Base-by-base conservation (phyloP, 352 stramenopile species). In the Globisporangium viniferum region DNA sequence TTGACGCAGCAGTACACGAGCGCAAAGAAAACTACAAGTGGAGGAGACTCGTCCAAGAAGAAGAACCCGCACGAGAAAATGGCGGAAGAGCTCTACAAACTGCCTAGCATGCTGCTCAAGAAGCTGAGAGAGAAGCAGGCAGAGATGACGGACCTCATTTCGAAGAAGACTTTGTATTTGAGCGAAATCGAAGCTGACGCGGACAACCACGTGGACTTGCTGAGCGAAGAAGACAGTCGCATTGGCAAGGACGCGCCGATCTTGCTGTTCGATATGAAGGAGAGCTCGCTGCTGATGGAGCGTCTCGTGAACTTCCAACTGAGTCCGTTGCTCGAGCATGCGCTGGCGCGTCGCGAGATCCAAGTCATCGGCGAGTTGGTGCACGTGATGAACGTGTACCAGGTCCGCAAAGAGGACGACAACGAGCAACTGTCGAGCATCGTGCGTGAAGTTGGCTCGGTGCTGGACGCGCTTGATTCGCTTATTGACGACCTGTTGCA, bases 241-340 rank as follows among this genome's bases (percentile, higher is more conserved):
- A 81, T 91, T 53, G 82, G 82, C 64, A 89, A 87, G 62, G 84
- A 94, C 71, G 84, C 82, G 15, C 87, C 87, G 7, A 91, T 95
- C 59, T 59, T 95, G 72, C 68, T 95, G 14, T 93, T 95, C 36
- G 84, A 93, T 53, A 88, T 92, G 79, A 87, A 89, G 54, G 82
- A 92, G 49, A 91, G 81, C 63, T 77, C 84, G 4, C 22, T 68
- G 36, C 64, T 95, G 8, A 82, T 93, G 64, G 74, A 90, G 48
- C 73, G 82, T 10, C 74, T 95, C 29, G 87, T 96, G 8, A 78
- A 80, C 5, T 90, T 95, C 56, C 89, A 96, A 59, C 67, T 96
- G 7, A 91, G 84, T 33, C 87, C 87, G 22, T 64, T 96, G 35
- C 71, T 88, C 2, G 87, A 96, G 64, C 84, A 94, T 36, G 66